Percentiles rank a stretch among this genome's conserved stretches.
These are phyloP conservation scores for Brassica nigra DNA, from an alignment of 345 rosid species.

Conservation along the genomic window DNA sequence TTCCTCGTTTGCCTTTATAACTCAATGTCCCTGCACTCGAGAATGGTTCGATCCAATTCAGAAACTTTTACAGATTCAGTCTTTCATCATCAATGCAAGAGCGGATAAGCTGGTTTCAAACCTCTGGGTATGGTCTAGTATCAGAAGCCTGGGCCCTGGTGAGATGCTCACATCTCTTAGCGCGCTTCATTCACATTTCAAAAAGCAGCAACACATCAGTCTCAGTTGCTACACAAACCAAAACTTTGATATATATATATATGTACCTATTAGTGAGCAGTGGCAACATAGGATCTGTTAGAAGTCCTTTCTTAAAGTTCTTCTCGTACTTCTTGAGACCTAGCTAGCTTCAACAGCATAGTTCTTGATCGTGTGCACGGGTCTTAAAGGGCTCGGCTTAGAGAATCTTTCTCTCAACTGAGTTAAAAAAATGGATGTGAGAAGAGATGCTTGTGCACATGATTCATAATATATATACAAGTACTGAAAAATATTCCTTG, in stretches of 20 bases:
- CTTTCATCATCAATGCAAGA: too few species aligned
- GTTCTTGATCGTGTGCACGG: slow-evolving; percentile 50
- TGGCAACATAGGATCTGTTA: slow-evolving; percentile 81
- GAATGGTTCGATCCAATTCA: too few species aligned
- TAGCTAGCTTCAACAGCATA: slow-evolving; percentile 60
- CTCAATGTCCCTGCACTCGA: too few species aligned
- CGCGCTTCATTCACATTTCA: slow-evolving; percentile 56
- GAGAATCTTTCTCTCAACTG: slow-evolving; percentile 77
- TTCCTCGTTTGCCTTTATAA: too few species aligned
- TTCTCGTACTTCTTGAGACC: slow-evolving; percentile 78
- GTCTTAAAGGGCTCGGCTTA: slow-evolving; percentile 61
- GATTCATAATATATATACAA: background rate
- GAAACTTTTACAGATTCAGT: too few species aligned
- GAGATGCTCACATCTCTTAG: slow-evolving; percentile 88
- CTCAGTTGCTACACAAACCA: slow-evolving; percentile 15
- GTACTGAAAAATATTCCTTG: slow-evolving; percentile 74
- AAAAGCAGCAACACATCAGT: background rate
- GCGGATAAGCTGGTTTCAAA: slow-evolving; percentile 15
- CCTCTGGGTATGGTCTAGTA: slow-evolving; percentile 83
- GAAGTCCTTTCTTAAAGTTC: slow-evolving; percentile 81
- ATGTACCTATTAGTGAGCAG: slow-evolving; percentile 75
- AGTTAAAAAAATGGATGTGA: background rate
- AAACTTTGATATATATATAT: slow-evolving; percentile 2
- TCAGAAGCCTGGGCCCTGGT: slow-evolving; percentile 90
- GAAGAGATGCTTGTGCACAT: background rate